Conservation (phyloP, 345 rosid genomes). For the Draba incana region DNA sequence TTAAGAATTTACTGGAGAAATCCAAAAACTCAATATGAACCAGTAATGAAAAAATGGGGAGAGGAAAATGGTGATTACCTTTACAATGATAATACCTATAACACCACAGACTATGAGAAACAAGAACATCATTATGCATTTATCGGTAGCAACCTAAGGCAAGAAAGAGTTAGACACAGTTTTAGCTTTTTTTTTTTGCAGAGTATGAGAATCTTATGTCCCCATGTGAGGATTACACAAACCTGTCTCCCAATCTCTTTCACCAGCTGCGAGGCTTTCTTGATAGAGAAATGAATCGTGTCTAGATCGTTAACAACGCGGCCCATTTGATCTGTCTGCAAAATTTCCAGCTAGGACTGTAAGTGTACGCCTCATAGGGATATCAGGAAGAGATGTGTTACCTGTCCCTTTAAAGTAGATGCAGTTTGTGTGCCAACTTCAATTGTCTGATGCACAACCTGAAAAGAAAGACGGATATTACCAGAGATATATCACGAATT, state of each 20-base stretch:
- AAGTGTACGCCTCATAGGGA: neutral
- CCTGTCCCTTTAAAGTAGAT: constrained; percentile 87
- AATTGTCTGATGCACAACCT: constrained; percentile 92
- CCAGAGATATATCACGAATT: constrained; percentile 19
- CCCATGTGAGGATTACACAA: constrained; percentile 21
- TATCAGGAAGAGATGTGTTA: constrained; percentile 27
- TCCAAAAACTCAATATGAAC: neutral
- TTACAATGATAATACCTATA: constrained; percentile 81
- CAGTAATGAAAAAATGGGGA: neutral
- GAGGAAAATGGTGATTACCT: constrained; percentile 55
- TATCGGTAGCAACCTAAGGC: constrained; percentile 84
- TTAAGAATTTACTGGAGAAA: neutral
- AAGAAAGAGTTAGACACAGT: neutral
- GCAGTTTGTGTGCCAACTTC: constrained; percentile 96
- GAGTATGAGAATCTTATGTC: neutral
- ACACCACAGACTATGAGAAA: constrained; percentile 91
- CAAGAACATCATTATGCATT: constrained; percentile 95
- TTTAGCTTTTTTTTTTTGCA: neutral
- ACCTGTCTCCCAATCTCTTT: constrained; percentile 98
- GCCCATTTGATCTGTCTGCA: constrained; percentile 98
- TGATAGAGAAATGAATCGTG: constrained; percentile 94
- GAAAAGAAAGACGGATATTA: constrained; percentile 26
- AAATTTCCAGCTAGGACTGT: neutral
- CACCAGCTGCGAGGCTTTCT: constrained; percentile 95
- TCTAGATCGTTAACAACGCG: constrained; percentile 86